A percentile compares a stretch with the other conserved stretches of the same genome.
phyloP scores from a whole-genome alignment of 208 protist genomes.

The Cochliopodium minus region DNA sequence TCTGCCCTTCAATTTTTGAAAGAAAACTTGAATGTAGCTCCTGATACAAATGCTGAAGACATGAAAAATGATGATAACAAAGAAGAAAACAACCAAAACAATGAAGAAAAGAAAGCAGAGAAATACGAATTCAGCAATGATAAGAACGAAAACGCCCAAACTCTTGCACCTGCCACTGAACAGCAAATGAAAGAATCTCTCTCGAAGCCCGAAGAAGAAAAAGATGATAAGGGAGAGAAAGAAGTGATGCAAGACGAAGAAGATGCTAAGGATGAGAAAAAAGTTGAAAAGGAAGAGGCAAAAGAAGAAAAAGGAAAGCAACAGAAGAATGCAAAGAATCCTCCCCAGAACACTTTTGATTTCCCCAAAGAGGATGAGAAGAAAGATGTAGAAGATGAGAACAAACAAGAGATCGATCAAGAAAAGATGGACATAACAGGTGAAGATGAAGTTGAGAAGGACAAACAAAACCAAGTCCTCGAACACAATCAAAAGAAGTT shows the following conservation, averaged over 20 bases:
- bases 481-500: slow-evolving; percentile 15
- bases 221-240: slow-evolving; percentile 53
- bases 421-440: slow-evolving; percentile 35
- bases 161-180: neutral
- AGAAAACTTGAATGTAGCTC: slow-evolving; percentile 22
- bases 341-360: no score
- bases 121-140: slow-evolving; percentile 35
- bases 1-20: no score
- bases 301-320: slow-evolving; percentile 9
- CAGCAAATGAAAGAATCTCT: neutral
- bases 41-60: slow-evolving; percentile 17
- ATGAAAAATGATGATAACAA: slow-evolving; percentile 17
- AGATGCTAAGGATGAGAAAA: slow-evolving; percentile 23
- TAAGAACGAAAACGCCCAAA: slow-evolving; percentile 10
- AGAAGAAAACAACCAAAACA: slow-evolving; percentile 20
- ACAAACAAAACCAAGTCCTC: slow-evolving; percentile 4
- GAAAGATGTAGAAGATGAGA: slow-evolving; percentile 29
- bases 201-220: slow-evolving; percentile 43
- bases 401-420: slow-evolving; percentile 36
- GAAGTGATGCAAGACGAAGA: slow-evolving; percentile 31
- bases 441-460: slow-evolving; percentile 19
- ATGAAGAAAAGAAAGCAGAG: slow-evolving; percentile 43
- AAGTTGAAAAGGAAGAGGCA: slow-evolving; percentile 15
- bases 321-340: slow-evolving; percentile 12
- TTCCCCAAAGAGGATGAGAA: slow-evolving; percentile 26